Conservation (phyloP, 2,329 filamentous ascomycete species). For the Aurifilum marmelostoma region DNA sequence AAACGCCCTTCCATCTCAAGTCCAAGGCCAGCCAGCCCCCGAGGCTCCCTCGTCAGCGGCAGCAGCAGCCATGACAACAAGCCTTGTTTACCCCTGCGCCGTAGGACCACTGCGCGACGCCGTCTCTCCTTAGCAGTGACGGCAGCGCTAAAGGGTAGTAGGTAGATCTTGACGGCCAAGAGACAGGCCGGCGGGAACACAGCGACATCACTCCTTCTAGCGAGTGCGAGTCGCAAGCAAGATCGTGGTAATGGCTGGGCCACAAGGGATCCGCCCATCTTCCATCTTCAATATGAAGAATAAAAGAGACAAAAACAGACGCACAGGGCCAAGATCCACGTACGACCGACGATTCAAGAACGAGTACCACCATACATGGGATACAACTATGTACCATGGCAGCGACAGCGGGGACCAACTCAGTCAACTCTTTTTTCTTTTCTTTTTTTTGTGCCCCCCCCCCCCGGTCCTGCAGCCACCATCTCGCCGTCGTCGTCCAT, state of each 20-base stretch:
- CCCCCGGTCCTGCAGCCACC: background rate
- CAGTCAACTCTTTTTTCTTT: background rate
- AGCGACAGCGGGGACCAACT: conserved; percentile 2
- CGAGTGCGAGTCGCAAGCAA: background rate
- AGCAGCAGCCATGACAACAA: background rate
- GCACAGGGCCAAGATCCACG: background rate
- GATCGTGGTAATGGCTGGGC: background rate
- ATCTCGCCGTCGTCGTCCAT: background rate
- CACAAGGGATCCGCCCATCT: background rate
- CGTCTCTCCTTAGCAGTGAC: conserved; percentile 1
- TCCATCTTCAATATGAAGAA: background rate
- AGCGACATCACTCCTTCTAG: background rate
- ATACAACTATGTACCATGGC: background rate
- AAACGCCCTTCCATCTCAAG: background rate
- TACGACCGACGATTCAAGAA: background rate
- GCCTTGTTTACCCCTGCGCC: background rate
- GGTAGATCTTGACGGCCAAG: background rate
- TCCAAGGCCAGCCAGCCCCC: background rate
- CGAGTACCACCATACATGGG: background rate
- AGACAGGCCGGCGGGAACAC: background rate
- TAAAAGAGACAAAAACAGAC: background rate
- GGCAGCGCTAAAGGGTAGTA: background rate
- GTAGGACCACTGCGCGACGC: background rate
- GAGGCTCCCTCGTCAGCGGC: conserved; percentile 2
- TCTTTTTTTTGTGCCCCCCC: conserved; percentile 3